Percentiles rank a stretch among this genome's conserved stretches.
Conservation (phyloP, 108 stramenopile species). For the Skeletonema tropicum region DNA sequence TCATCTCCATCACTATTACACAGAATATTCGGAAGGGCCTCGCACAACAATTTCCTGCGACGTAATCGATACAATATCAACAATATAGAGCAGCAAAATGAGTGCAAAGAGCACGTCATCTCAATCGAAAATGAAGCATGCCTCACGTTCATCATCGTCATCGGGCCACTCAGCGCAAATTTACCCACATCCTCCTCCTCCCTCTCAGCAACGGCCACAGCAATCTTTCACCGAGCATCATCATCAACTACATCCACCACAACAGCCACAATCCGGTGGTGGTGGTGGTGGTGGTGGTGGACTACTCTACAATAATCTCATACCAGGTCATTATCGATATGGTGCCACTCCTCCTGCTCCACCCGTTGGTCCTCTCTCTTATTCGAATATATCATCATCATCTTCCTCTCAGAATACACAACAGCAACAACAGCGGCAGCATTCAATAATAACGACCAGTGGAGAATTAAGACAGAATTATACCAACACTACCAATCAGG, state of each 20-base stretch:
- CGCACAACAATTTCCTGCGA: too few relatives aligned
- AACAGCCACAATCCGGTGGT: conserved; percentile 19
- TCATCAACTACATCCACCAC: conserved; percentile 11
- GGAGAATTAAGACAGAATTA: neutral
- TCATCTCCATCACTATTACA: too few relatives aligned
- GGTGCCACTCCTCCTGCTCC: conserved; percentile 36
- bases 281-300: too few relatives aligned
- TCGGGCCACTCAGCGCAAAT: neutral
- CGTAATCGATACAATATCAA: neutral
- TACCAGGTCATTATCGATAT: conserved; percentile 51
- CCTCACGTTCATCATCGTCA: neutral
- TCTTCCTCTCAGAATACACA: conserved; percentile 16
- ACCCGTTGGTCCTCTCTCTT: conserved; percentile 41
- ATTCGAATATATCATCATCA: conserved; percentile 8
- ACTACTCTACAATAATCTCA: conserved; percentile 46
- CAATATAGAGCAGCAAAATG: neutral
- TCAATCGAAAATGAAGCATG: neutral
- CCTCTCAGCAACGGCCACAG: neutral
- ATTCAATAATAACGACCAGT: too few relatives aligned
- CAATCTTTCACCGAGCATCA: too few relatives aligned
- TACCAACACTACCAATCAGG: neutral
- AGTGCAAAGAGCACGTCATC: neutral
- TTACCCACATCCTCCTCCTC: neutral
- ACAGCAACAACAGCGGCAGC: conserved; percentile 13
- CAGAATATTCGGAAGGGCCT: too few relatives aligned